Conservation (phyloP, 495 filamentous ascomycete genomes). For the Parachaetomium inaequale region DNA sequence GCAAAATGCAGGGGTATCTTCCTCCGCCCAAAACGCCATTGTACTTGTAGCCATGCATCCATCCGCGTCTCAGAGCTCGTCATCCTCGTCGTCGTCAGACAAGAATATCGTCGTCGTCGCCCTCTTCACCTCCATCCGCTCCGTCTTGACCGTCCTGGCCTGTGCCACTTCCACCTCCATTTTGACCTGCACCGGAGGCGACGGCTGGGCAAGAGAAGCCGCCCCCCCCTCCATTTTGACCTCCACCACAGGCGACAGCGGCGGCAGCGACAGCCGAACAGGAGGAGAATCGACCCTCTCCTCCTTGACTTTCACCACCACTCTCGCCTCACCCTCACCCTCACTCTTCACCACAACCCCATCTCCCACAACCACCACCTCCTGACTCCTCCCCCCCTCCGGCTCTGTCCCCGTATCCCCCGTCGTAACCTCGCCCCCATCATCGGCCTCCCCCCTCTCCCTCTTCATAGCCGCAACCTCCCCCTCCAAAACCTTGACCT, state of each 20-base stretch:
- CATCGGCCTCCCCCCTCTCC: not conserved
- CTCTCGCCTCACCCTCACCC: not conserved
- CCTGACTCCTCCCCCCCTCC: too few species aligned
- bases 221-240: slow-evolving; percentile 7
- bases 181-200: not conserved
- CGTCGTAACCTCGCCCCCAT: not conserved
- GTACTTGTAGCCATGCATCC: not conserved
- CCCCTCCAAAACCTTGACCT: slow-evolving; percentile 36
- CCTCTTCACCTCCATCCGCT: not conserved
- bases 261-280: too few species aligned
- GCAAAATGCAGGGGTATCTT: slow-evolving; percentile 12
- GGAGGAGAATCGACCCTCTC: not conserved
- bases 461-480: slow-evolving; percentile 18
- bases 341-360: not conserved
- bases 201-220: not conserved
- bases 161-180: not conserved
- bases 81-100: slow-evolving; percentile 29
- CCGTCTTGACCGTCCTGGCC: slow-evolving; percentile 5
- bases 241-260: not conserved
- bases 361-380: not conserved
- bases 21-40: not conserved
- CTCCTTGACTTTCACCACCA: slow-evolving; percentile 1
- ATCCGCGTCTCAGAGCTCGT: slow-evolving; percentile 23
- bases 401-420: not conserved
- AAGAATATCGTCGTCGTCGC: slow-evolving; percentile 22